These are phyloP conservation scores for Holtermanniella nyarrowii DNA, from an alignment of 768 basidiomycete species.

Conservation along the genomic window DNA sequence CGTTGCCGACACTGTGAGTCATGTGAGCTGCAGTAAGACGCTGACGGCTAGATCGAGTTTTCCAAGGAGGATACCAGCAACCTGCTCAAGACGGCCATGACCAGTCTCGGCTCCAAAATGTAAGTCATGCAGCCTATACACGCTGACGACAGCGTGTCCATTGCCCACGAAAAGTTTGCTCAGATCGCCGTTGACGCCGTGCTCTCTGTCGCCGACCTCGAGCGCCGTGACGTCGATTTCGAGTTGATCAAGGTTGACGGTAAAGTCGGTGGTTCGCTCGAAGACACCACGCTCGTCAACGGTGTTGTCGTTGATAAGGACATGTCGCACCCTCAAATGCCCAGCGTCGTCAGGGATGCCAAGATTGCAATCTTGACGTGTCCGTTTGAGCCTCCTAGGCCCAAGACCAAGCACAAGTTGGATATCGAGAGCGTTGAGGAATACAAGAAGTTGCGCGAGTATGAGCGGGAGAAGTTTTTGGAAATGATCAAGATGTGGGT, in stretches of 20 bases:
- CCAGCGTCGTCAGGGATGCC: slow-evolving; percentile 73
- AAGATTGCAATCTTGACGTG: slow-evolving; percentile 94
- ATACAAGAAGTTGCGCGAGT: slow-evolving; percentile 84
- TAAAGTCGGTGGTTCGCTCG: slow-evolving; percentile 93
- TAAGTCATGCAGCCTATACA: slow-evolving; percentile 41
- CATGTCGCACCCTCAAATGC: slow-evolving; percentile 99
- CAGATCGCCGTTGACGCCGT: slow-evolving; percentile 98
- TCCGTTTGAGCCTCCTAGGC: slow-evolving; percentile 96
- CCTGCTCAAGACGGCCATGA: slow-evolving; percentile 87
- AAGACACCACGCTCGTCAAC: slow-evolving; percentile 87
- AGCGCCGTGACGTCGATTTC: slow-evolving; percentile 88
- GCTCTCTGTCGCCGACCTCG: slow-evolving; percentile 83
- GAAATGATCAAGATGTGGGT: slow-evolving; percentile 75
- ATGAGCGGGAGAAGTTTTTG: slow-evolving; percentile 91
- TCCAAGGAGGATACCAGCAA: slow-evolving; percentile 71
- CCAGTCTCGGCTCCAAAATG: slow-evolving; percentile 97
- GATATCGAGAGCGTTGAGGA: slow-evolving; percentile 96
- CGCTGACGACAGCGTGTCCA: slow-evolving; percentile 64
- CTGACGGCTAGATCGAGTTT: slow-evolving; percentile 54
- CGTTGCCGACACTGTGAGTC: slow-evolving; percentile 61
- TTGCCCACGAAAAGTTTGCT: slow-evolving; percentile 88
- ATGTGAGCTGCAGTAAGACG: neutral
- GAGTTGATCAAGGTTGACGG: slow-evolving; percentile 99
- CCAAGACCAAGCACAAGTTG: slow-evolving; percentile 98
- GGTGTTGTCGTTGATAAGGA: slow-evolving; percentile 99